Percentiles rank a stretch among this genome's conserved stretches.
phyloP scores from a whole-genome alignment of 2,329 filamentous ascomycete genomes.

The Fusarium sp. region DNA sequence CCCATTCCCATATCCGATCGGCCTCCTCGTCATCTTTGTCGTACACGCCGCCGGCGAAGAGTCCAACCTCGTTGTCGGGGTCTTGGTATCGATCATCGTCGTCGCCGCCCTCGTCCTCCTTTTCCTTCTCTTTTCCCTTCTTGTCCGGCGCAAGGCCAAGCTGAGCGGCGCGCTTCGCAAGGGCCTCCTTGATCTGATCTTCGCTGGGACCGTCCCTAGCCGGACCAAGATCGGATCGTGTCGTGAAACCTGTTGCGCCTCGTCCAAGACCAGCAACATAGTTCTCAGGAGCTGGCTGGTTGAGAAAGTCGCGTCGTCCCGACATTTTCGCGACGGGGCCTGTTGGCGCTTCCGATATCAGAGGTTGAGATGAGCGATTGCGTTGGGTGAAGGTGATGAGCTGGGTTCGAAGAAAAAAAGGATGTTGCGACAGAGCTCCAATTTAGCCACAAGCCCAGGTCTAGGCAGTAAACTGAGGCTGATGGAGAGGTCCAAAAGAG shows the following conservation, averaged over 20 bases:
- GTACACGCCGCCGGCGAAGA: slow-evolving; percentile 96
- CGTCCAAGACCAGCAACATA: slow-evolving; percentile 97
- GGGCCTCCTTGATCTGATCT: slow-evolving; percentile 97
- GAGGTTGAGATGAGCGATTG: slow-evolving; percentile 1
- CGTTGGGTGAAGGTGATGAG: background rate
- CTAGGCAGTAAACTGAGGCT: slow-evolving; percentile 25
- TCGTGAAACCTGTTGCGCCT: slow-evolving; percentile 98
- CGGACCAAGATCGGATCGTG: slow-evolving; percentile 94
- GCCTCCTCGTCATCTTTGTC: slow-evolving; percentile 98
- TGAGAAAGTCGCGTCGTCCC: slow-evolving; percentile 85
- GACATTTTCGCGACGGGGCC: slow-evolving; percentile 57
- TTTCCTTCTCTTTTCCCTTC: slow-evolving; percentile 76
- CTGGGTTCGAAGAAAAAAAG: background rate
- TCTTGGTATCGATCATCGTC: slow-evolving; percentile 90
- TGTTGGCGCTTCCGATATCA: slow-evolving; percentile 27
- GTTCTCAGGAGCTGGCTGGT: slow-evolving; percentile 85
- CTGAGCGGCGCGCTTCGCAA: slow-evolving; percentile 91
- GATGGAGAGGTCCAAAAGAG: slow-evolving; percentile 21
- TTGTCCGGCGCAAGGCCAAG: slow-evolving; percentile 79
- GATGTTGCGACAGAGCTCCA: slow-evolving; percentile 18
- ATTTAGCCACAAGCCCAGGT: slow-evolving; percentile 6
- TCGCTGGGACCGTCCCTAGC: slow-evolving; percentile 95
- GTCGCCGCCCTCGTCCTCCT: slow-evolving; percentile 79
- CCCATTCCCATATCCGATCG: slow-evolving; percentile 93
- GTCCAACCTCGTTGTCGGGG: slow-evolving; percentile 94